These are phyloP conservation scores for Wallacemonas rigidus DNA, from an alignment of 208 protist genomes.

Conservation along the genomic window DNA sequence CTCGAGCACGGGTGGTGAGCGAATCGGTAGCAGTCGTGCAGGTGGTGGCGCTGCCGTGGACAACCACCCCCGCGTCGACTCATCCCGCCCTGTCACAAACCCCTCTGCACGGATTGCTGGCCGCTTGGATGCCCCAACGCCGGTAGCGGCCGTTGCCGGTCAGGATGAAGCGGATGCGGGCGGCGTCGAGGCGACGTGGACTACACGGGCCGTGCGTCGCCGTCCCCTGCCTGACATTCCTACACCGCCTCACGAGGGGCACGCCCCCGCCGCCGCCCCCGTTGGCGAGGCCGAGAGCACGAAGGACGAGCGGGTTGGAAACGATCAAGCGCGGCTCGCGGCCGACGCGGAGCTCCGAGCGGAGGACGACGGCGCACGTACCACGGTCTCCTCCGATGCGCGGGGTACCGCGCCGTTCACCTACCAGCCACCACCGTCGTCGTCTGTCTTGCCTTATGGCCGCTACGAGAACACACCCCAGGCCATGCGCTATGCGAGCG, in stretches of 20 bases:
- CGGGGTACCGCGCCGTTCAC: neutral
- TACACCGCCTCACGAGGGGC: too few relatives aligned
- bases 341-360: too few relatives aligned
- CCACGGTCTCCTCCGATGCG: neutral
- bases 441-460: too few relatives aligned
- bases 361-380: neutral
- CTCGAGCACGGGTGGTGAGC: neutral
- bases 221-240: too few relatives aligned
- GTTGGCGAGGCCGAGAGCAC: too few relatives aligned
- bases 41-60: neutral
- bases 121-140: neutral
- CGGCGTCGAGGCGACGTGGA: too few relatives aligned
- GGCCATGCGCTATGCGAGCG: constrained; percentile 10
- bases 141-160: neutral
- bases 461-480: neutral
- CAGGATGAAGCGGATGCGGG: too few relatives aligned
- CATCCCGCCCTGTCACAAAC: neutral
- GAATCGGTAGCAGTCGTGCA: neutral
- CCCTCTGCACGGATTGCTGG: neutral
- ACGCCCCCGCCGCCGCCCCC: too few relatives aligned
- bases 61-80: neutral
- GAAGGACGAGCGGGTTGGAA: too few relatives aligned
- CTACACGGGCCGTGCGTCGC: too few relatives aligned
- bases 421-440: neutral
- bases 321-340: too few relatives aligned